Percentiles rank a stretch among this genome's conserved stretches.
These are phyloP conservation scores for Chlorencoelia australis DNA, from an alignment of 2,329 filamentous ascomycete species.

Conservation along the genomic window DNA sequence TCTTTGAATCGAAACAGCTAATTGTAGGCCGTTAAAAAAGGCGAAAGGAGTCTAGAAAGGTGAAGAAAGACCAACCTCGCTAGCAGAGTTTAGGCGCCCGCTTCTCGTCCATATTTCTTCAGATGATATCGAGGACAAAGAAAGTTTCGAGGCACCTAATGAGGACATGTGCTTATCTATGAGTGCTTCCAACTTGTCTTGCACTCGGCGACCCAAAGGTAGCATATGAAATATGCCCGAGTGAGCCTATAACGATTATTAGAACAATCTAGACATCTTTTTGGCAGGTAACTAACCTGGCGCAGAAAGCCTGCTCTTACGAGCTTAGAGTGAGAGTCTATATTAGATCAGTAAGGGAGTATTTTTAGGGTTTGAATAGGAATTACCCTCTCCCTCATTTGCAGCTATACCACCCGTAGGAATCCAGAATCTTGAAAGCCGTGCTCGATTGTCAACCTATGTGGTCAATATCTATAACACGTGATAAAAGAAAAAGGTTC, in stretches of 20 bases:
- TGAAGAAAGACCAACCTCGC: conserved; percentile 49
- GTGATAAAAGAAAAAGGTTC: no score
- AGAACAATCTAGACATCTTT: neutral
- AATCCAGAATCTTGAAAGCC: conserved; percentile 69
- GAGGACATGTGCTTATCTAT: conserved; percentile 84
- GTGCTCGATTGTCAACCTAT: conserved; percentile 46
- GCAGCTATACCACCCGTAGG: conserved; percentile 61
- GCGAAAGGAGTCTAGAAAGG: neutral
- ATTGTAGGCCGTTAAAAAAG: conserved; percentile 6
- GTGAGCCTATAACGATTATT: conserved; percentile 50
- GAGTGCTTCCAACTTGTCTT: conserved; percentile 75
- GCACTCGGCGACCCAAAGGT: conserved; percentile 75
- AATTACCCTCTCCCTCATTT: conserved; percentile 42
- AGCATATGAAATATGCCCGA: conserved; percentile 88
- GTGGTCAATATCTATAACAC: no score
- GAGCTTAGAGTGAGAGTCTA: conserved; percentile 58
- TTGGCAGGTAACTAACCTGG: conserved; percentile 42
- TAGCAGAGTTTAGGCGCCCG: conserved; percentile 63
- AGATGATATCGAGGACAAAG: conserved; percentile 76
- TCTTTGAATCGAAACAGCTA: conserved; percentile 75
- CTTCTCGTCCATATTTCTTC: conserved; percentile 75
- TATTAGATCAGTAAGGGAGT: conserved; percentile 7
- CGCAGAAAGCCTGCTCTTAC: conserved; percentile 63
- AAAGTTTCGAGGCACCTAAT: conserved; percentile 69
- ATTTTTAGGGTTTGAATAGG: neutral